A percentile compares a stretch with the other conserved stretches of the same genome.
phyloP scores from a whole-genome alignment of 257 asterid genomes.

The Salvia miltiorrhiza region DNA sequence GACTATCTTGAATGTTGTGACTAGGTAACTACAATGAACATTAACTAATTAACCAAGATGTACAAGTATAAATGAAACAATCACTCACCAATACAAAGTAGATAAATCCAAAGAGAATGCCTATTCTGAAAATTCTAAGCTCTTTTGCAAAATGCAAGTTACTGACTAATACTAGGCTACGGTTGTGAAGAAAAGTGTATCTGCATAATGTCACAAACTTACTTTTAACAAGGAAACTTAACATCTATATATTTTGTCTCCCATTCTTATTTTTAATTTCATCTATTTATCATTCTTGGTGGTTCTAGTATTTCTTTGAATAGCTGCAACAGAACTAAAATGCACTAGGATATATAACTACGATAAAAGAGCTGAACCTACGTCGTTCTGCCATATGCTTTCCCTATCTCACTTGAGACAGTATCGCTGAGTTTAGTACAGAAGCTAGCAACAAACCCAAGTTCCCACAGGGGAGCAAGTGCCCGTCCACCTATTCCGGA shows the following conservation, averaged over 20 bases:
- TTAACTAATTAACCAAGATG: neutral
- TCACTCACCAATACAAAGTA: neutral
- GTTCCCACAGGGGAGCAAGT: conserved; percentile 48
- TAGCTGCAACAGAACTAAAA: neutral
- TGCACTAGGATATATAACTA: conserved; percentile 5
- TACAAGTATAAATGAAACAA: neutral
- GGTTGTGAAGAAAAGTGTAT: neutral
- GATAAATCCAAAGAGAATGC: neutral
- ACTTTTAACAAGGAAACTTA: conserved; percentile 33
- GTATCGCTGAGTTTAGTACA: conserved; percentile 96
- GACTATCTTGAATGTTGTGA: conserved; percentile 90
- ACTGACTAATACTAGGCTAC: neutral
- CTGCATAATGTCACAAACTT: conserved; percentile 12
- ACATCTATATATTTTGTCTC: neutral
- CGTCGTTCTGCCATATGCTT: conserved; percentile 96
- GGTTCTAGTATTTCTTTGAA: neutral
- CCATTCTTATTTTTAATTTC: neutral
- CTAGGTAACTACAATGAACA: conserved; percentile 55
- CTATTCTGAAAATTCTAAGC: neutral
- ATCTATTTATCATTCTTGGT: neutral
- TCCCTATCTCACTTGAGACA: conserved; percentile 97
- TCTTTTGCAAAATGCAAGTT: neutral
- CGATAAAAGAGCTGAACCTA: conserved; percentile 37
- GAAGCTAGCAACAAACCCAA: conserved; percentile 91
- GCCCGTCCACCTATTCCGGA: conserved; percentile 69